phyloP scores from a whole-genome alignment of 2,329 filamentous ascomycete genomes.

The Epichloe elymi region DNA sequence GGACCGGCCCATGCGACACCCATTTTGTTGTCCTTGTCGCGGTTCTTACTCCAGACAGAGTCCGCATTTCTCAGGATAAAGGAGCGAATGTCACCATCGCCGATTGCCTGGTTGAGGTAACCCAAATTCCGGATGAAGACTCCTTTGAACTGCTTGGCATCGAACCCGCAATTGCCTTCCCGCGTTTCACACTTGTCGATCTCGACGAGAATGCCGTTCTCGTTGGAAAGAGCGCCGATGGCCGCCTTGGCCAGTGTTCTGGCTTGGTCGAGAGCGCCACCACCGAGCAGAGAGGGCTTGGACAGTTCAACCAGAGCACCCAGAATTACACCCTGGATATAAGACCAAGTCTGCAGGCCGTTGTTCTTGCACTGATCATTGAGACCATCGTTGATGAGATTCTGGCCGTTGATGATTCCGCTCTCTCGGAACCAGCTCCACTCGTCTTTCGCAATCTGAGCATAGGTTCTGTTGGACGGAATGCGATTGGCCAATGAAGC shows the following conservation, averaged over 20 bases:
- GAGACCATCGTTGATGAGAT: conserved; percentile 42
- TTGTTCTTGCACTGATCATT: conserved; percentile 36
- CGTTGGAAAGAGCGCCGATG: conserved; percentile 30
- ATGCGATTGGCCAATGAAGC: conserved; percentile 40
- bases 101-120: conserved; percentile 38
- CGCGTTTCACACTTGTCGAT: conserved; percentile 21
- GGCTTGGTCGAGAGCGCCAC: conserved; percentile 27
- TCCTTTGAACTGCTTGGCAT: conserved; percentile 58
- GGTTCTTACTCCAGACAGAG: conserved; percentile 49
- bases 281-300: conserved; percentile 25
- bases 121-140: conserved; percentile 53
- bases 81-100: conserved; percentile 32
- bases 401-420: conserved; percentile 38
- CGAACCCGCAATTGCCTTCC: conserved; percentile 26
- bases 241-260: conserved; percentile 38
- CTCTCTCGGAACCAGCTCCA: conserved; percentile 39
- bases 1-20: conserved; percentile 56
- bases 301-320: conserved; percentile 40
- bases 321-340: conserved; percentile 46
- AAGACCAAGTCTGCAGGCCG: conserved; percentile 36
- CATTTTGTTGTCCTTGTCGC: conserved; percentile 35
- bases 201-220: conserved; percentile 32
- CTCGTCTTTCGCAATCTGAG: conserved; percentile 32
- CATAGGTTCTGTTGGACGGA: conserved; percentile 27
- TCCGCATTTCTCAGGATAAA: conserved; percentile 51